Conservation (phyloP, 306 rosid species). For the Gynostemma pentaphyllum region DNA sequence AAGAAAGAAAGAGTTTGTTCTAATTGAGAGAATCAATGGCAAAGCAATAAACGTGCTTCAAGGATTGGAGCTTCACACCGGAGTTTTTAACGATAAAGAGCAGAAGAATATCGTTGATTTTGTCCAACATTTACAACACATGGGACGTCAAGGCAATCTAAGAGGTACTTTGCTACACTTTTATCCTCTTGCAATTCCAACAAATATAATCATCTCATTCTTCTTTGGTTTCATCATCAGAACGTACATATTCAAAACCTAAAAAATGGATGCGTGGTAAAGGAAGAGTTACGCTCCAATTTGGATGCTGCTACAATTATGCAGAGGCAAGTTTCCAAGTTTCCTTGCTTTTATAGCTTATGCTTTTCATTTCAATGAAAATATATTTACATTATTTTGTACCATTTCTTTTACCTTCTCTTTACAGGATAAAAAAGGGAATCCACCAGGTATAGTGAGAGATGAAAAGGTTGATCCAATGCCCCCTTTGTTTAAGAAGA, state of each 20-base stretch:
- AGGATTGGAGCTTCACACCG: slow-evolving; percentile 2
- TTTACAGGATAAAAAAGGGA: slow-evolving; percentile 46
- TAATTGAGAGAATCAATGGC: background rate
- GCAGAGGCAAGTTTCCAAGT: slow-evolving; percentile 27
- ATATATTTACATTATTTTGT: background rate
- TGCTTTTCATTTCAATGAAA: background rate
- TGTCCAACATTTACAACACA: background rate
- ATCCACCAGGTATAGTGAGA: slow-evolving; percentile 45
- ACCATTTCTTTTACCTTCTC: background rate
- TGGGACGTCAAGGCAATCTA: background rate
- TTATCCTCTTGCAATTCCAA: background rate
- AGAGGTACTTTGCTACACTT: slow-evolving; percentile 1
- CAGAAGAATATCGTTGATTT: background rate
- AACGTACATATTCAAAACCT: slow-evolving; percentile 43
- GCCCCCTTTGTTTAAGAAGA: slow-evolving; percentile 46
- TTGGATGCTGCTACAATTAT: slow-evolving; percentile 65
- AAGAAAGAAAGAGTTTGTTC: background rate
- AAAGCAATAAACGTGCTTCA: background rate
- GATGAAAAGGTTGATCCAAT: slow-evolving; percentile 43
- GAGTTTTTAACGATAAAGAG: background rate
- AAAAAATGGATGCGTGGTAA: slow-evolving; percentile 64
- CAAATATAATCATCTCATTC: background rate
- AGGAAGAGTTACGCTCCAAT: slow-evolving; percentile 53
- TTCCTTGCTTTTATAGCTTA: background rate
- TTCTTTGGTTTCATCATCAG: slow-evolving; percentile 9